Conservation (phyloP, 257 asterid genomes). For the Ilex asprella region DNA sequence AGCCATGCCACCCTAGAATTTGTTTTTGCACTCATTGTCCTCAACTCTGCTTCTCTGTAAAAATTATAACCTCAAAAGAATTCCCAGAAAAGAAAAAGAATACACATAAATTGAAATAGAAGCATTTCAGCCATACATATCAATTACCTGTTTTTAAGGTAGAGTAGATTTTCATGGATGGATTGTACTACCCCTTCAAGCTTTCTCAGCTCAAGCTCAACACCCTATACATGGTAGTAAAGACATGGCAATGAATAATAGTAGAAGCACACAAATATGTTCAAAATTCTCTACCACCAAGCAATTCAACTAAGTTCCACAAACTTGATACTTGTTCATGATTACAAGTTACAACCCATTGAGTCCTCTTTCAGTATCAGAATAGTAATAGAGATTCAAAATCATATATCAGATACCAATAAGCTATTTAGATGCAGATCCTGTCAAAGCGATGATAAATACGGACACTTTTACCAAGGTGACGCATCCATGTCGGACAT, state of each 20-base stretch:
- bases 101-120: background rate
- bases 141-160: background rate
- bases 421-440: too few species aligned
- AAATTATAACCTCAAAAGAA: background rate
- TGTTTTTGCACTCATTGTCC: constrained; percentile 53
- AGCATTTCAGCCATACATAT: too few species aligned
- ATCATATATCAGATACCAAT: too few species aligned
- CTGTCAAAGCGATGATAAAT: too few species aligned
- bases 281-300: background rate
- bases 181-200: background rate
- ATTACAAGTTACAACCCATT: background rate
- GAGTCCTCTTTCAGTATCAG: background rate
- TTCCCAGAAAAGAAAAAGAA: too few species aligned
- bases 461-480: too few species aligned
- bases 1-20: constrained; percentile 73
- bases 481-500: too few species aligned
- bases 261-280: background rate
- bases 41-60: constrained; percentile 77
- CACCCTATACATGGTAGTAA: background rate
- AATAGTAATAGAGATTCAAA: too few species aligned
- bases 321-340: background rate
- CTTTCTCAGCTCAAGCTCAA: background rate
- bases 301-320: background rate
- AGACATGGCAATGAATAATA: too few species aligned
- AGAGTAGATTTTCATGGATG: background rate